Conservation (phyloP, 495 filamentous ascomycete species). For the Penicillium lividum region DNA sequence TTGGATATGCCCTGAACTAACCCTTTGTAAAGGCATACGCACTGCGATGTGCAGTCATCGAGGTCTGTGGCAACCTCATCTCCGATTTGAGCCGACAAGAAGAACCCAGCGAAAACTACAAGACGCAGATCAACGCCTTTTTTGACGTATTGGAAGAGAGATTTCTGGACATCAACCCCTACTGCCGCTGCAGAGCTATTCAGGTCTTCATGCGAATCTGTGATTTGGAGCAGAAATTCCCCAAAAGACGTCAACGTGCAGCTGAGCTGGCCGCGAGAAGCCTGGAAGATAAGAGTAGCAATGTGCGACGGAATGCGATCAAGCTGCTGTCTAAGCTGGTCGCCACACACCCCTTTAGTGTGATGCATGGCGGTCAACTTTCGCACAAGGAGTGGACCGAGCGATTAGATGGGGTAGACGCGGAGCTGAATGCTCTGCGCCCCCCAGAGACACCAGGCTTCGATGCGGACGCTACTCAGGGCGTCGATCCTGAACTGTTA, state of each 20-base stretch:
- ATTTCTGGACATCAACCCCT: conserved; percentile 95
- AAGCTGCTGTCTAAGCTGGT: conserved; percentile 86
- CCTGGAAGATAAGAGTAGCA: conserved; percentile 96
- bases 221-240: conserved; percentile 91
- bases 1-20: conserved; percentile 15
- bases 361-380: conserved; percentile 86
- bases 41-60: conserved; percentile 87
- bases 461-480: conserved; percentile 56
- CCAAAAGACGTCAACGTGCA: conserved; percentile 82
- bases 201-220: conserved; percentile 93
- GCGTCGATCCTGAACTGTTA: conserved; percentile 78
- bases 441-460: conserved; percentile 78
- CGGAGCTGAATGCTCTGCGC: conserved; percentile 76
- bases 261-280: conserved; percentile 85
- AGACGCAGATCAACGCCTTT: conserved; percentile 92
- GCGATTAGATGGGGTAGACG: conserved; percentile 75
- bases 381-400: conserved; percentile 80
- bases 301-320: conserved; percentile 92
- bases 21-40: conserved; percentile 71
- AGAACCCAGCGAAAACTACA: conserved; percentile 85
- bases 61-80: conserved; percentile 98
- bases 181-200: conserved; percentile 87
- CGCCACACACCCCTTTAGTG: conserved; percentile 89
- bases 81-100: conserved; percentile 86
- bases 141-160: conserved; percentile 96